These are phyloP conservation scores for Agrocybe praecox DNA, from an alignment of 768 basidiomycete species.

Conservation along the genomic window DNA sequence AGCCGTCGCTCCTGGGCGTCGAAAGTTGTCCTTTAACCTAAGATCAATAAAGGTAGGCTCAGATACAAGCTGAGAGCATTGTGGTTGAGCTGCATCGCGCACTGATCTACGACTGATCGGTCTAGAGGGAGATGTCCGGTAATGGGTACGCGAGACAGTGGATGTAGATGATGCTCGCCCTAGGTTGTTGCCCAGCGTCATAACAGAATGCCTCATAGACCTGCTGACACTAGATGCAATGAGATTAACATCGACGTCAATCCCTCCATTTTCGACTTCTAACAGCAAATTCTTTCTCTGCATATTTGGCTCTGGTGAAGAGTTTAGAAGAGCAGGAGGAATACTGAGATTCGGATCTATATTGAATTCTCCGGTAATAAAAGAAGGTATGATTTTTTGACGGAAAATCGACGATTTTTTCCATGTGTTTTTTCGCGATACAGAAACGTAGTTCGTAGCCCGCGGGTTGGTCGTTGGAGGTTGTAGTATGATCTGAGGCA, in stretches of 20 bases:
- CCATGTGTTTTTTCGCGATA: constrained; percentile 29
- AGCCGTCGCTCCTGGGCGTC: constrained; percentile 12
- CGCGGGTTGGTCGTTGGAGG: not conserved
- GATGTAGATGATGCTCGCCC: not conserved
- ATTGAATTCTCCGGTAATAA: constrained; percentile 36
- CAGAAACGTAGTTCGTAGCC: constrained; percentile 32
- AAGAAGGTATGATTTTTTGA: constrained; percentile 11
- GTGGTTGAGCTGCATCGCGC: not conserved
- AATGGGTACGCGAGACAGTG: not conserved
- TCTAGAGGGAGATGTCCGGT: not conserved
- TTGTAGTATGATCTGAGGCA: not conserved
- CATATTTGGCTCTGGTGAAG: not conserved
- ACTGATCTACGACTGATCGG: not conserved
- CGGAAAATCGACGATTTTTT: constrained; percentile 19
- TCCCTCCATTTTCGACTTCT: constrained; percentile 39
- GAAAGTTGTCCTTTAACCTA: constrained; percentile 23
- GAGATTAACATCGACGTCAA: constrained; percentile 45
- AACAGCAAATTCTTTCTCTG: constrained; percentile 38
- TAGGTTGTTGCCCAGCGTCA: not conserved
- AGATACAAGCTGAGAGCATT: not conserved
- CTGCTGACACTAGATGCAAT: constrained; percentile 19
- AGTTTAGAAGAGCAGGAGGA: constrained; percentile 35
- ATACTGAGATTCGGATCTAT: constrained; percentile 45
- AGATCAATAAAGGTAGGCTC: constrained; percentile 32
- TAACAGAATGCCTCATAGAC: not conserved